Base-by-base conservation (phyloP, 176 grass and related monocot species). In the Dendrocalamus sinicus region DNA sequence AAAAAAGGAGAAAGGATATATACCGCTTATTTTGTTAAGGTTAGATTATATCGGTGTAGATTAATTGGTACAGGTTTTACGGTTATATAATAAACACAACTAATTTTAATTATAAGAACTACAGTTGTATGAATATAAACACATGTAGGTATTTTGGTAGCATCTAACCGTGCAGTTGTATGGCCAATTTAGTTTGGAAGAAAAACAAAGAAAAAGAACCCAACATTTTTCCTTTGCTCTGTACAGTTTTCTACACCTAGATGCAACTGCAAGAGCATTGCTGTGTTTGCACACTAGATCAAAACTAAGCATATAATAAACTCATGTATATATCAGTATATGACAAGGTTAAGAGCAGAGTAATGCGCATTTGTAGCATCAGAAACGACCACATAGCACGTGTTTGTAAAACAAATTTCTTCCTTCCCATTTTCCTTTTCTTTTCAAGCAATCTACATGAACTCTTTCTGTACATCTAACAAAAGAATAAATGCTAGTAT, bases 401-500 rank as follows among this genome's bases (percentile, higher is more conserved):
- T 39, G 65, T 17, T 19, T 39, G 65, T 39, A 19, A 67, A 67
- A 40, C 19, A 37, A 67, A 39, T 67, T 22, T 4, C 9, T 10
- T 48, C 37, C 12, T 61, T 8, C 37, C 30, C 19, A 2, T 17
- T 41, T 64, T 32, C 20, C 7, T 32, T 54, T 45, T 44, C 39
- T 46, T 72, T 60, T 59, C 12, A 64, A 72, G 9, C 6, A 75
- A 83, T 77, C 7, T 83, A 88, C 62, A 51, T 51, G 9, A 2
- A 50, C 46, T 70, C 24, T 52, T 66, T 75, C 2, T 54, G n/a
- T 76, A 83, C 47, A 64, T 57, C 17, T 78, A 90, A 86, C 16
- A 16, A 87, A 87, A 86, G 55, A 86, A 83, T 73, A 52, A 83
- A 68, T 54, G 51, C 23, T 35, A 24, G 46, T 90, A 50, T 83